Evolutionary conservation across 2,329 filamentous ascomycete species (phyloP).

Genomic region (Ustilaginoidea virens): DNA sequence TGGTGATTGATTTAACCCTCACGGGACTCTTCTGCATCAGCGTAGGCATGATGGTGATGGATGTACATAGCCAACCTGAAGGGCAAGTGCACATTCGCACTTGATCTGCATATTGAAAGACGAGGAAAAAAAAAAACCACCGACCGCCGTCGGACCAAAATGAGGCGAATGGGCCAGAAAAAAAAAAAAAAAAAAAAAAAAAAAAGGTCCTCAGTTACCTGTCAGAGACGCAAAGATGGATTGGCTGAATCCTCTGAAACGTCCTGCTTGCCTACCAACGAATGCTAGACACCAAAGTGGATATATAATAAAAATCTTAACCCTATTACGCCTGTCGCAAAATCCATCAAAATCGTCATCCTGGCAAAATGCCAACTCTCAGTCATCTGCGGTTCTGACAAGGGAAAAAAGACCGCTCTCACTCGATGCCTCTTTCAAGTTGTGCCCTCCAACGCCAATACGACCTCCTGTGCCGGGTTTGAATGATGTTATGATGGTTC

Average conservation of each 20-base stretch:
- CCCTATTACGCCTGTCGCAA: slow-evolving; percentile 5
- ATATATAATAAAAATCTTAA: slow-evolving; percentile 1
- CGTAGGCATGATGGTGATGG: no score
- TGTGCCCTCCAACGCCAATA: no score
- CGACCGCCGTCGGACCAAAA: neutral
- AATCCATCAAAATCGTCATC: slow-evolving; percentile 11
- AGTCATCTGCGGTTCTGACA: no score
- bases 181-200: neutral
- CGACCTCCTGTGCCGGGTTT: no score
- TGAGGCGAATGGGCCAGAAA: neutral
- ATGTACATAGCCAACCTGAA: no score
- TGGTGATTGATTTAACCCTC: no score
- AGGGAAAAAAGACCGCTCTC: no score
- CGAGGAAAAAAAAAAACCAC: neutral
- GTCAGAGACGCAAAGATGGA: neutral
- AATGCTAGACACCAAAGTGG: slow-evolving; percentile 1
- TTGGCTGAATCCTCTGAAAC: neutral
- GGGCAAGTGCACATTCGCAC: no score
- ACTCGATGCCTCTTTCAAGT: no score
- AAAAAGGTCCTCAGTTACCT: neutral
- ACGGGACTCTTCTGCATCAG: no score
- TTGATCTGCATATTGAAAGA: no score
- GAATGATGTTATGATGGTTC: no score
- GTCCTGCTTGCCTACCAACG: neutral
- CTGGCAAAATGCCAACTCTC: neutral